Percentiles rank a stretch among this genome's conserved stretches.
These are phyloP conservation scores for Rhynchosporium secalis DNA, from an alignment of 2,329 filamentous ascomycete genomes.

Conservation along the genomic window DNA sequence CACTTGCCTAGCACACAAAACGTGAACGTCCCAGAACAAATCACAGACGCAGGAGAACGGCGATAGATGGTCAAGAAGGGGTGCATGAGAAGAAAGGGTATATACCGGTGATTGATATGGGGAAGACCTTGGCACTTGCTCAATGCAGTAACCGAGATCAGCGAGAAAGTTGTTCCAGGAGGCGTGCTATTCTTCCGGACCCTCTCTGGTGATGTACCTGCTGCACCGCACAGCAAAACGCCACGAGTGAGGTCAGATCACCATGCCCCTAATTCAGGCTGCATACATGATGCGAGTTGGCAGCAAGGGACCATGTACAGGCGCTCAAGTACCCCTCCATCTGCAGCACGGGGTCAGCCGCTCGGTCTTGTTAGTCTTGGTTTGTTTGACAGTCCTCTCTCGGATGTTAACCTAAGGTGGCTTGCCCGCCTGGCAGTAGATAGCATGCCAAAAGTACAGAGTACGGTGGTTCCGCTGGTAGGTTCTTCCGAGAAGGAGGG, in stretches of 20 bases:
- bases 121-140: not conserved
- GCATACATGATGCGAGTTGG: not conserved
- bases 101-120: slow-evolving; percentile 10
- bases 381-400: not conserved
- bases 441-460: not conserved
- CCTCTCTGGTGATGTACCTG: not conserved
- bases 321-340: no score
- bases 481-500: slow-evolving; percentile 10
- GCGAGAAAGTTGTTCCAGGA: slow-evolving; percentile 13
- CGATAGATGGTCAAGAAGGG: not conserved
- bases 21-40: not conserved
- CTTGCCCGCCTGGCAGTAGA: not conserved
- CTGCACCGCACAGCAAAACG: not conserved
- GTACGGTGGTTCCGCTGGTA: slow-evolving; percentile 10
- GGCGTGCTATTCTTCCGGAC: not conserved
- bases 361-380: no score
- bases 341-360: no score
- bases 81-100: slow-evolving; percentile 4
- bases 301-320: no score
- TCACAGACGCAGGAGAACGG: not conserved
- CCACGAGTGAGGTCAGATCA: not conserved
- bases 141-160: slow-evolving; percentile 14
- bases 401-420: not conserved
- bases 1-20: not conserved
- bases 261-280: not conserved